Percentiles rank a stretch among this genome's conserved stretches.
Evolutionary conservation across 306 rosid genomes (phyloP).

Genomic region (Vigna trinervia): DNA sequence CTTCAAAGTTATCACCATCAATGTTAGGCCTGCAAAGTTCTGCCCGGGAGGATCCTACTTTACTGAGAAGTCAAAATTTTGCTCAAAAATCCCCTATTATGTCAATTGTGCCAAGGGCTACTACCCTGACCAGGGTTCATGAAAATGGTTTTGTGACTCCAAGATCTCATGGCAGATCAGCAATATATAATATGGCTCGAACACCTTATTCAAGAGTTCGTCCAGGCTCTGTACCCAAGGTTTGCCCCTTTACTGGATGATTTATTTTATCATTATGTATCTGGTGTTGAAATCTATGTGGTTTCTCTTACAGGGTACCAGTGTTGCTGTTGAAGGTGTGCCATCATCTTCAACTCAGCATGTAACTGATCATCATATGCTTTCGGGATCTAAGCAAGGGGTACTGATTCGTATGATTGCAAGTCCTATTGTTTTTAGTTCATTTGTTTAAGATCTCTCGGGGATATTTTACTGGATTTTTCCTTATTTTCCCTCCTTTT

Average conservation of each 20-base stretch:
- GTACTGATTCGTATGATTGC: constrained; percentile 49
- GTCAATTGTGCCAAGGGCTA: constrained; percentile 63
- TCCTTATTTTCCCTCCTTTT: neutral
- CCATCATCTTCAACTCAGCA: constrained; percentile 66
- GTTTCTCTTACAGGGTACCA: constrained; percentile 58
- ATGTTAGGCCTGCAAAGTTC: constrained; percentile 53
- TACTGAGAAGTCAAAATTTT: constrained; percentile 45
- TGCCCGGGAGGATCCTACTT: constrained; percentile 49
- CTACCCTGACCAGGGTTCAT: constrained; percentile 51
- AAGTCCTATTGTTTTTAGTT: constrained; percentile 2
- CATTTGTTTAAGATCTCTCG: constrained; percentile 13
- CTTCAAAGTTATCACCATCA: constrained; percentile 68
- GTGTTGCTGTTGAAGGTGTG: constrained; percentile 54
- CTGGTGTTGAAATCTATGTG: constrained; percentile 27
- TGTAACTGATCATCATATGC: constrained; percentile 53
- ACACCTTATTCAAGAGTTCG: constrained; percentile 79
- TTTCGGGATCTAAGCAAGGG: constrained; percentile 69
- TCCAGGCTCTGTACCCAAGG: constrained; percentile 60
- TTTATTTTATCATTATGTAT: constrained; percentile 4
- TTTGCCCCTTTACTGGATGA: constrained; percentile 40
- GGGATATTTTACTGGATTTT: constrained; percentile 31
- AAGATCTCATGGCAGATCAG: constrained; percentile 83
- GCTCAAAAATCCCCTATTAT: constrained; percentile 51
- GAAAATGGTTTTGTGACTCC: constrained; percentile 81
- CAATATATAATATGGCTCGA: constrained; percentile 83